Evolutionary conservation across 2,329 filamentous ascomycete genomes (phyloP).

Genomic region (Graphiopsis chlorocephala): DNA sequence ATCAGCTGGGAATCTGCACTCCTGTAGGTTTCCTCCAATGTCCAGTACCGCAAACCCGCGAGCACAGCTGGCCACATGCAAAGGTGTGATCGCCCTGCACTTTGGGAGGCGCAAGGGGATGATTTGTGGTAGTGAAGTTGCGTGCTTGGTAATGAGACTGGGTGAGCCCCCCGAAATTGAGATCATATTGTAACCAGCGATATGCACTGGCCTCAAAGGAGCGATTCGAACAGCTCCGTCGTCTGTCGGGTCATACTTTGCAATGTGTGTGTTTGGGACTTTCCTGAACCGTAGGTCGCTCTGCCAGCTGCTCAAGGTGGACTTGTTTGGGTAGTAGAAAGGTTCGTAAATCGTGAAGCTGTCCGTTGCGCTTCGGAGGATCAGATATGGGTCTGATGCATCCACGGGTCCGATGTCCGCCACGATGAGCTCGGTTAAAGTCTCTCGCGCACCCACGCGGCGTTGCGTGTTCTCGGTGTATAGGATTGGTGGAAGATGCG

Average conservation of each 20-base stretch:
- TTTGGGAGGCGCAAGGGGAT: constrained; percentile 19
- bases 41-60: constrained; percentile 66
- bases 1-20: constrained; percentile 67
- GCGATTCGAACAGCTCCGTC: constrained; percentile 45
- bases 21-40: constrained; percentile 63
- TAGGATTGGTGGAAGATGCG: constrained; percentile 73
- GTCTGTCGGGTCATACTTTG: constrained; percentile 53
- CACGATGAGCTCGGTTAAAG: constrained; percentile 74
- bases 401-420: constrained; percentile 78
- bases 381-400: constrained; percentile 70
- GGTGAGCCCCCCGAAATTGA: constrained; percentile 80
- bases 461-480: constrained; percentile 68
- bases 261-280: constrained; percentile 64
- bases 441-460: constrained; percentile 69
- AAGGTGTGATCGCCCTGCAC: constrained; percentile 6
- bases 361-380: constrained; percentile 74
- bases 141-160: constrained; percentile 77
- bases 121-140: constrained; percentile 72
- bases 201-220: constrained; percentile 57
- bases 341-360: constrained; percentile 88
- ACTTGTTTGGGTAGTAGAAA: constrained; percentile 50
- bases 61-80: constrained; percentile 16
- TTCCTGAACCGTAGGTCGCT: constrained; percentile 73
- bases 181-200: constrained; percentile 77
- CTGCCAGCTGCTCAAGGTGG: constrained; percentile 39